These are phyloP conservation scores for Debaryomyces psychrophilus DNA, from an alignment of 1,139 yeast species.

Conservation along the genomic window DNA sequence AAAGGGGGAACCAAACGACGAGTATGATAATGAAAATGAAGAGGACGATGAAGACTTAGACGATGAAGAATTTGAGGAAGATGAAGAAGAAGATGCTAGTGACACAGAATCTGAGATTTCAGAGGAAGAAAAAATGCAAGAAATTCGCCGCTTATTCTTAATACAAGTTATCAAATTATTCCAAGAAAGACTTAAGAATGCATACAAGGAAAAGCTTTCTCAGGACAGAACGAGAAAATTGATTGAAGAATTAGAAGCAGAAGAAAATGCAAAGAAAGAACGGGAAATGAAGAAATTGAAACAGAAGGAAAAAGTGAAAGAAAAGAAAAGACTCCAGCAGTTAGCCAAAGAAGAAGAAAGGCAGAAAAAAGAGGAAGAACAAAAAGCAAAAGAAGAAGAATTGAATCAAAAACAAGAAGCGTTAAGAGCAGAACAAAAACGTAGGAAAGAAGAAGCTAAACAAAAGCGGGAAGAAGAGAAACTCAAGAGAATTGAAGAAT, in stretches of 20 bases:
- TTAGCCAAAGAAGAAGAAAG: constrained; percentile 78
- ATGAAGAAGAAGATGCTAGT: constrained; percentile 34
- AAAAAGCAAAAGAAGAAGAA: constrained; percentile 39
- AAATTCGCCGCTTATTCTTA: constrained; percentile 75
- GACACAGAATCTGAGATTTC: constrained; percentile 50
- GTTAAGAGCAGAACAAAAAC: constrained; percentile 46
- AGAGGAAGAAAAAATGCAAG: constrained; percentile 71
- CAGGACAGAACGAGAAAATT: constrained; percentile 72
- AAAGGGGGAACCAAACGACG: constrained; percentile 19
- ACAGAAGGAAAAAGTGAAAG: constrained; percentile 78
- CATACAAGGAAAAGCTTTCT: constrained; percentile 74
- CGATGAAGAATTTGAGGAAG: constrained; percentile 35
- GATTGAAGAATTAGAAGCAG: constrained; percentile 80
- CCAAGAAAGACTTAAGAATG: constrained; percentile 69
- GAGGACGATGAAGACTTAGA: constrained; percentile 32
- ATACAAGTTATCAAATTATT: constrained; percentile 72
- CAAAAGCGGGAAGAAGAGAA: constrained; percentile 59
- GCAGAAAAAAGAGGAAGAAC: constrained; percentile 59
- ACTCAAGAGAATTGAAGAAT: constrained; percentile 43
- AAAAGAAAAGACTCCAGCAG: constrained; percentile 71
- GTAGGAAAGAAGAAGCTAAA: constrained; percentile 52
- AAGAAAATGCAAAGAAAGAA: constrained; percentile 67
- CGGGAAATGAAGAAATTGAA: constrained; percentile 70
- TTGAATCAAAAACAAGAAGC: constrained; percentile 38
- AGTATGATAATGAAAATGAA: constrained; percentile 25